Percentiles rank a stretch among this genome's conserved stretches.
Evolutionary conservation across 1,284 basidiomycete genomes (phyloP).

Genomic region (Ceratobasidium sp.): DNA sequence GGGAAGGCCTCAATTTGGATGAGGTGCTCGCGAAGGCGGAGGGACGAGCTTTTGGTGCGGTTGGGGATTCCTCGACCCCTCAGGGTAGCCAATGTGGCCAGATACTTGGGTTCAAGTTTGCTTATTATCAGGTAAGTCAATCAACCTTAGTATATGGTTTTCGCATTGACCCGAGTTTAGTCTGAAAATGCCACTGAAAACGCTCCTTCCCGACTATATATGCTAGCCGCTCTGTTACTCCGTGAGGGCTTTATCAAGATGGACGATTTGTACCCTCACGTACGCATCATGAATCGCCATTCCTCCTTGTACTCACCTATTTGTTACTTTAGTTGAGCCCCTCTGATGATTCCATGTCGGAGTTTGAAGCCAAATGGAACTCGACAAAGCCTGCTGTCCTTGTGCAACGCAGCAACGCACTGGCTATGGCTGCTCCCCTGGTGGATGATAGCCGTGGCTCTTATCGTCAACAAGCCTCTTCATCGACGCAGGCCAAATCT

Average conservation of each 20-base stretch:
- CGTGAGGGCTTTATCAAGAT: conserved; percentile 88
- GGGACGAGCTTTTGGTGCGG: conserved; percentile 23
- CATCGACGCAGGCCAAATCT: conserved; percentile 59
- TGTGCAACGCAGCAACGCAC: conserved; percentile 69
- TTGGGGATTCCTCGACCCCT: conserved; percentile 30
- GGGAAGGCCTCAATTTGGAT: conserved; percentile 70
- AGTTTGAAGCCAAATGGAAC: conserved; percentile 75
- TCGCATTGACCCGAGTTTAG: conserved; percentile 56
- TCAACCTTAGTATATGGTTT: conserved; percentile 42
- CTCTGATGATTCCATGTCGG: conserved; percentile 79
- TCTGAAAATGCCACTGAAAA: conserved; percentile 66
- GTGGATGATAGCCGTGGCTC: conserved; percentile 68
- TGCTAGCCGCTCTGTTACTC: conserved; percentile 89
- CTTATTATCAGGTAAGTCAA: conserved; percentile 82
- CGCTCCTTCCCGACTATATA: conserved; percentile 81
- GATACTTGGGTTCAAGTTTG: conserved; percentile 96
- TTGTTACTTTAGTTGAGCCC: conserved; percentile 73
- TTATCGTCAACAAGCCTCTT: conserved; percentile 48
- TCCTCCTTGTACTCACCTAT: conserved; percentile 51
- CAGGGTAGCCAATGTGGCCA: conserved; percentile 66
- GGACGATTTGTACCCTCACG: conserved; percentile 89
- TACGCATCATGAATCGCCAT: conserved; percentile 56
- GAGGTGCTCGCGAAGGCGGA: conserved; percentile 73
- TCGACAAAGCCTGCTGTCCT: conserved; percentile 72
- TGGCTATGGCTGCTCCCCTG: conserved; percentile 91